Base-by-base conservation (phyloP, 2,329 filamentous ascomycete species). In the Aspergillus oerlinghausenensis region DNA sequence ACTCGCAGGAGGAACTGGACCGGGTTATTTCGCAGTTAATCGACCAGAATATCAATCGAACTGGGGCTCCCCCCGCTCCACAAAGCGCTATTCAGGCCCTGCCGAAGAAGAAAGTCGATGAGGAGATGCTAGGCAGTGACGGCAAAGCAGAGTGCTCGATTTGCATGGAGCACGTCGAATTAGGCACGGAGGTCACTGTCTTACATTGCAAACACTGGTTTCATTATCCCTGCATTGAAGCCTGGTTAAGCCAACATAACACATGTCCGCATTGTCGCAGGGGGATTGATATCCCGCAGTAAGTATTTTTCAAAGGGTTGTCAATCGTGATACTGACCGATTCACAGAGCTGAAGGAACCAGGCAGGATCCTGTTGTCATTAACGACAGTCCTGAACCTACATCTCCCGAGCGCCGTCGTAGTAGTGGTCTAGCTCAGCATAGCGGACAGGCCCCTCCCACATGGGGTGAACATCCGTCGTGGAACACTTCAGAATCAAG, bases 201-300 rank as follows among this genome's bases (percentile, higher is more conserved):
- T 75, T 99, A 51, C 92, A 92, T 0, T 99, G 94, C 75, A 88
- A 85, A 57, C 94, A 99, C 69, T 96, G 91, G 90, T 97, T 96
- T 71, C 93, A 97, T 68, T 87, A 87, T 56, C 79, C 84, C 26
- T 97, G 93, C 66, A 89, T 94, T 35, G 82, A 85, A 25, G 80
- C 89, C 51, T 97, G 93, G 93, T 77, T 97, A 52, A 84, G 83
- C 65, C 89, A 96, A 73, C 92, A 97, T 73, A 92, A 97, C 66
- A 96, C 92, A 0, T 97, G 93, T 66, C 93, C 93, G 4, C 78
- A 80, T 59, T 80, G 78, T 54, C 73, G 78, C 43, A 71, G 72
- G 48, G 66, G 71, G 29, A 77, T 78, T 32, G 65, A 65, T 54
- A 54, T 55, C 58, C 56, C 58, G 59, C 53, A 60, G 65, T 67